Evolutionary conservation across 169 alveolate species (phyloP), one percentile per base, ranked within the genome.

Genomic region (Condylostoma magnum): DNA sequence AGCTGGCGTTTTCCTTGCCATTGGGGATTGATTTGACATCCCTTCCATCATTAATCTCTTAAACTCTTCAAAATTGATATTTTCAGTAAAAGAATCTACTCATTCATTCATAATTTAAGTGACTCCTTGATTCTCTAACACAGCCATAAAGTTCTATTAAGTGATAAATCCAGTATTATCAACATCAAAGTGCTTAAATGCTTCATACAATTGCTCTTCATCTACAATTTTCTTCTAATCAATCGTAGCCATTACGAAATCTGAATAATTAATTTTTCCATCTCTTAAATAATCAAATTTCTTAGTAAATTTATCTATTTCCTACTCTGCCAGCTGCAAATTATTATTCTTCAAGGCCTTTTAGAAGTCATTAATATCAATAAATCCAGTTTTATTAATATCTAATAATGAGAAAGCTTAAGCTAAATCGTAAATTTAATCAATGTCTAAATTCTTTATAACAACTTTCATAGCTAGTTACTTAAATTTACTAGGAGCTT

Each of bases 191-290:
- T 80, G 68, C 37, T 56, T 69, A 54, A 85, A 85, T 1, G 83
- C 84, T 12, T 85, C 82, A 66, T 73, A 55, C 31, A 85, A 43
- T 48, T 71, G 67, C 51, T 80, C 85, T 63, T 80, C 85, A 30
- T 72, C 80, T 33, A 77, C 37, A 47, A 58, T 66, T 43, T 54
- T 56, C 27, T 80, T 80, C 4, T 69, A 63, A 18, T 73, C 51
- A 6, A 85, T 51, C 33, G 89, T 81, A 1, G 92, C 92, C 10
- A 85, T 83, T 25, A 85, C 27, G 69, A 85, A 85, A 54, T 85
- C 92, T 10, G 85, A 47, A 67, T 85, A 85, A 65, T 85, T 80
- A 2, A 85, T 76, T 77, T 66, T 80, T 30, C 82, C 82, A 31
- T 67, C 69, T 47, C 80, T 73, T 20, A 30, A 44, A 65, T 52